Evolutionary conservation across 805 yeast genomes (phyloP).

Genomic region (Zygotorulaspora florentina): DNA sequence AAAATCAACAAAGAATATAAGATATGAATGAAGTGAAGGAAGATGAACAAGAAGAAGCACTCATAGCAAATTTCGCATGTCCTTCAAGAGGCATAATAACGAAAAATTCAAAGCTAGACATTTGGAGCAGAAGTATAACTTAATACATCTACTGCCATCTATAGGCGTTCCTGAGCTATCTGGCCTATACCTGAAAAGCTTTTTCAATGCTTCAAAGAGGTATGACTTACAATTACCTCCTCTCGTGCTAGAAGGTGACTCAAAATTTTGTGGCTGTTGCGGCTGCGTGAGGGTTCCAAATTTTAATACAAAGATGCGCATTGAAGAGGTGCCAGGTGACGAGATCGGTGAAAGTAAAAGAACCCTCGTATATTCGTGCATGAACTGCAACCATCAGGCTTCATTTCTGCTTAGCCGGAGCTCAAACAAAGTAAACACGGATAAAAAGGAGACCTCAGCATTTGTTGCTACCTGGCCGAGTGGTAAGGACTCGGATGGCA

Average conservation of each 20-base stretch:
- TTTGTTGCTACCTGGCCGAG: conserved; percentile 31
- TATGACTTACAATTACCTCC: conserved; percentile 29
- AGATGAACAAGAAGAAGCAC: not conserved
- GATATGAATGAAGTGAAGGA: not conserved
- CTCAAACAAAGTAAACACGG: not conserved
- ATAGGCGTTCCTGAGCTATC: conserved; percentile 22
- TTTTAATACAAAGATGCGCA: conserved; percentile 5
- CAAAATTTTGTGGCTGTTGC: conserved; percentile 32
- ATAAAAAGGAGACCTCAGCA: not conserved
- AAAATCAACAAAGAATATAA: not conserved
- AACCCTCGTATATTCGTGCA: conserved; percentile 27
- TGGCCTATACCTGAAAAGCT: conserved; percentile 31
- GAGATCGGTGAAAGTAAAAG: conserved; percentile 13
- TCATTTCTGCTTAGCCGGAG: conserved; percentile 12
- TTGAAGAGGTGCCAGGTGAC: conserved; percentile 1
- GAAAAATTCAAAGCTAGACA: conserved; percentile 27
- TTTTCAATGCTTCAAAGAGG: conserved; percentile 28
- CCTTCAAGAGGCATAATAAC: conserved; percentile 25
- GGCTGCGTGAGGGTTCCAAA: conserved; percentile 33
- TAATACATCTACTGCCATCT: conserved; percentile 26
- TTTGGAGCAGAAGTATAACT: conserved; percentile 27
- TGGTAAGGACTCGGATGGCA: conserved; percentile 2
- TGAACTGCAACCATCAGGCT: conserved; percentile 25
- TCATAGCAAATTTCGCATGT: not conserved
- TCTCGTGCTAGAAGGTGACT: conserved; percentile 16